Percentiles rank a stretch among this genome's conserved stretches.
These are phyloP conservation scores for Naganishia randhawae DNA, from an alignment of 768 basidiomycete species.

Conservation along the genomic window DNA sequence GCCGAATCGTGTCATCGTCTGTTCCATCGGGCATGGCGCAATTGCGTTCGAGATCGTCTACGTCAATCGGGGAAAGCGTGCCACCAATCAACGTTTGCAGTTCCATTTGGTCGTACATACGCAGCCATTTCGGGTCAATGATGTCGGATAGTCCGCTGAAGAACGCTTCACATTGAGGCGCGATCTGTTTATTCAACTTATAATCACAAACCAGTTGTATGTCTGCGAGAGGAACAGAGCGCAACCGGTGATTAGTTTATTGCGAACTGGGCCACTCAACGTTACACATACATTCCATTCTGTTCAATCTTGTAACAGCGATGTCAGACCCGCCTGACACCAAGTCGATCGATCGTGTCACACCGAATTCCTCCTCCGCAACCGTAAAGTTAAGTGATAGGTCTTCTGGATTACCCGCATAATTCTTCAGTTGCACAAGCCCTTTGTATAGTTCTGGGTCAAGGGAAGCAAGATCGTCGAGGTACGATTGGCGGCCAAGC, in stretches of 20 bases:
- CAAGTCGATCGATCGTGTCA: slow-evolving; percentile 69
- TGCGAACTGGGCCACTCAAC: neutral
- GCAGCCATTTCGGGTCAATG: slow-evolving; percentile 69
- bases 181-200: slow-evolving; percentile 82
- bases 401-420: slow-evolving; percentile 78
- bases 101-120: slow-evolving; percentile 98
- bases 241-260: neutral
- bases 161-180: slow-evolving; percentile 62
- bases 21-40: slow-evolving; percentile 74
- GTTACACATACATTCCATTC: slow-evolving; percentile 56
- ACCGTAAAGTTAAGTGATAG: slow-evolving; percentile 85
- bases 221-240: slow-evolving; percentile 49
- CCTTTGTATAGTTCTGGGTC: slow-evolving; percentile 91
- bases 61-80: slow-evolving; percentile 74
- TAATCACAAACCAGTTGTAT: slow-evolving; percentile 86
- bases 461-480: slow-evolving; percentile 86
- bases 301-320: slow-evolving; percentile 80
- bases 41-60: slow-evolving; percentile 72
- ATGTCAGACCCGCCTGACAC: slow-evolving; percentile 76
- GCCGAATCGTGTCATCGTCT: slow-evolving; percentile 67
- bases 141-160: slow-evolving; percentile 89
- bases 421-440: slow-evolving; percentile 87
- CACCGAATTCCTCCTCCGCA: slow-evolving; percentile 81
- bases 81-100: slow-evolving; percentile 87
- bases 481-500: slow-evolving; percentile 84